Percentiles rank a stretch among this genome's conserved stretches.
phyloP scores from a whole-genome alignment of 176 grass and related monocot genomes.

The Phyllostachys edulis region DNA sequence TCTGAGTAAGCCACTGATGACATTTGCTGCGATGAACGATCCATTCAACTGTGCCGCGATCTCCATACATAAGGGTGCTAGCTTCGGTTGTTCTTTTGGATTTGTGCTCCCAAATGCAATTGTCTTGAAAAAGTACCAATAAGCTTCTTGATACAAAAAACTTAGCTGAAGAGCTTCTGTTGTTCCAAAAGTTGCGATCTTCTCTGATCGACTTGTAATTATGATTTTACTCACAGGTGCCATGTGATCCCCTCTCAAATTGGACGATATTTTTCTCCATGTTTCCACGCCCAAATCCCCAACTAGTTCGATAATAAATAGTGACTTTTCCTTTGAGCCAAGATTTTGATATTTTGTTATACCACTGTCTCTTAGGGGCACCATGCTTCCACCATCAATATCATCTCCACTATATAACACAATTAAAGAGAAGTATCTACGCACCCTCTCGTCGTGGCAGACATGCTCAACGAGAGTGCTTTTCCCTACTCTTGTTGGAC shows the following conservation, averaged over 20 bases:
- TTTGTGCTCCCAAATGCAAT: slow-evolving; percentile 13
- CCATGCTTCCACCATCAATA: background rate
- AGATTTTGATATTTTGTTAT: background rate
- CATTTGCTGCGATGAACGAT: background rate
- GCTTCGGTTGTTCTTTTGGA: background rate
- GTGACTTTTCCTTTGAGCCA: too few relatives aligned
- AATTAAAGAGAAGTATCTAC: background rate
- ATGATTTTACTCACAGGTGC: slow-evolving; percentile 25
- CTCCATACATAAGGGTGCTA: background rate
- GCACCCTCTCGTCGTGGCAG: slow-evolving; percentile 33
- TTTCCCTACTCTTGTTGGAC: slow-evolving; percentile 20
- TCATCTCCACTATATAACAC: background rate
- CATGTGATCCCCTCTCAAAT: background rate
- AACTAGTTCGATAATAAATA: too few relatives aligned
- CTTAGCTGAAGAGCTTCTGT: background rate
- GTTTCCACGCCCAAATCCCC: too few relatives aligned
- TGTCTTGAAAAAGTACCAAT: slow-evolving; percentile 16
- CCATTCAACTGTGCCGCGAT: background rate
- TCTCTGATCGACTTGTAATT: background rate
- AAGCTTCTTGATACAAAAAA: background rate
- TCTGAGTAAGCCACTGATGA: background rate
- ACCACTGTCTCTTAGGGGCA: background rate
- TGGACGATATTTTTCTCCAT: too few relatives aligned
- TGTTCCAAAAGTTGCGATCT: background rate
- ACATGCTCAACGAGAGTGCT: slow-evolving; percentile 43